Percentiles rank a stretch among this genome's conserved stretches.
These are phyloP conservation scores for Pythium periplocum DNA, from an alignment of 352 stramenopile genomes.

Conservation along the genomic window DNA sequence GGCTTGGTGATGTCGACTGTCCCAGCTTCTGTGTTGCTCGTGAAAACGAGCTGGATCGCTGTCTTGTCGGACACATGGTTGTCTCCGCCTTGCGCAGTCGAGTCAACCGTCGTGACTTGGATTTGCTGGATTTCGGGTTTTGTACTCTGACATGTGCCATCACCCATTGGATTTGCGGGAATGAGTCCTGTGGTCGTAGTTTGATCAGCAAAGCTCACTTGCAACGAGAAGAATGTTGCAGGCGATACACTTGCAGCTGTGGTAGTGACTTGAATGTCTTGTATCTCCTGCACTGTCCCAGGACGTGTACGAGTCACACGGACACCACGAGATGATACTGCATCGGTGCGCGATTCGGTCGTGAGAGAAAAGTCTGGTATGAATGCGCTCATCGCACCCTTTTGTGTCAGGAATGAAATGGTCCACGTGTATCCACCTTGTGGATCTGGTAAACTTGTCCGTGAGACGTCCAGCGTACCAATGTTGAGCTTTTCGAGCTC, in stretches of 20 bases:
- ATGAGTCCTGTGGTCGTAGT: constrained; percentile 77
- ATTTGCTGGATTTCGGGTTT: constrained; percentile 88
- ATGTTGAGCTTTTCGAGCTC: constrained; percentile 49
- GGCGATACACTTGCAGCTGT: constrained; percentile 25
- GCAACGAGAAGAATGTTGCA: constrained; percentile 39
- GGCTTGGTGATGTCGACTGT: constrained; percentile 56
- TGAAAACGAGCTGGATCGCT: constrained; percentile 88
- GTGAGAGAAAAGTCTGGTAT: constrained; percentile 25
- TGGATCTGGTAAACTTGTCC: constrained; percentile 54
- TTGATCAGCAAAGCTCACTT: constrained; percentile 36
- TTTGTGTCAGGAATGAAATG: constrained; percentile 88
- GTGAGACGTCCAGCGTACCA: constrained; percentile 54
- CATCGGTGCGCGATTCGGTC: constrained; percentile 46
- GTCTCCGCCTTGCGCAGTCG: constrained; percentile 86
- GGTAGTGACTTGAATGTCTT: constrained; percentile 59
- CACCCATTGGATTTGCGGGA: constrained; percentile 56
- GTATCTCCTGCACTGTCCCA: constrained; percentile 61
- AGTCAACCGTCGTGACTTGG: constrained; percentile 86
- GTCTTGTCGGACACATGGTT: constrained; percentile 81
- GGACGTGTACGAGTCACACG: constrained; percentile 31
- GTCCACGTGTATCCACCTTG: constrained; percentile 92
- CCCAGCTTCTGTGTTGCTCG: constrained; percentile 43
- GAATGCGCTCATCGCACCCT: constrained; percentile 39
- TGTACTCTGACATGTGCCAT: constrained; percentile 58
- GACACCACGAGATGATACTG: constrained; percentile 39